phyloP scores from a whole-genome alignment of 306 rosid genomes.

The Heteromeles arbutifolia region DNA sequence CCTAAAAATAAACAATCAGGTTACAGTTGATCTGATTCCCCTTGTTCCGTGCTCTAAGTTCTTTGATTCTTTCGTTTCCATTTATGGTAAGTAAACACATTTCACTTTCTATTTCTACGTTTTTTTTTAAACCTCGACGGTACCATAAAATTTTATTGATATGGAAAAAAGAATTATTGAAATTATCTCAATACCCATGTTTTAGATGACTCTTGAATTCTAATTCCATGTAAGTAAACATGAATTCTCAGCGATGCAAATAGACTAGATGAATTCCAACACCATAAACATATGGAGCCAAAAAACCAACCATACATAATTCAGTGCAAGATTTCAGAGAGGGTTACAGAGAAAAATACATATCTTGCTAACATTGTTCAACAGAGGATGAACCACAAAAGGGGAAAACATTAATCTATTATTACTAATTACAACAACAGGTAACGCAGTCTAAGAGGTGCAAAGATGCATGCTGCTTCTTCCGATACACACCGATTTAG shows the following conservation, averaged over 20 bases:
- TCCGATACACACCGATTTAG: background rate
- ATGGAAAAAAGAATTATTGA: too few relatives aligned
- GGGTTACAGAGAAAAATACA: background rate
- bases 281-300: background rate
- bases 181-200: too few relatives aligned
- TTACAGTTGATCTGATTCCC: too few relatives aligned
- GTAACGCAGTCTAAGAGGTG: slow-evolving; percentile 24
- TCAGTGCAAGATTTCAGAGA: background rate
- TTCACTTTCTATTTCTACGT: too few relatives aligned
- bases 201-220: too few relatives aligned
- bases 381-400: slow-evolving; percentile 1
- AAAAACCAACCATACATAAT: background rate
- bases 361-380: slow-evolving; percentile 12
- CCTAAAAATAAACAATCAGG: too few relatives aligned
- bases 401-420: background rate
- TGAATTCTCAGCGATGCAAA: background rate
- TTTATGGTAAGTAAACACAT: too few relatives aligned
- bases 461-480: slow-evolving; percentile 10
- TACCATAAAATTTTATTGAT: too few relatives aligned
- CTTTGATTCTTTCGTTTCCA: too few relatives aligned
- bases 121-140: too few relatives aligned
- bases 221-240: too few relatives aligned
- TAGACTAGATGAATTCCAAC: background rate
- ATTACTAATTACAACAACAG: slow-evolving; percentile 43
- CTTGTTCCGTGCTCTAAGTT: too few relatives aligned